A percentile compares a stretch with the other conserved stretches of the same genome.
Conservation (phyloP, 331 rosid genomes). For the Rhamnella rubrinervis region DNA sequence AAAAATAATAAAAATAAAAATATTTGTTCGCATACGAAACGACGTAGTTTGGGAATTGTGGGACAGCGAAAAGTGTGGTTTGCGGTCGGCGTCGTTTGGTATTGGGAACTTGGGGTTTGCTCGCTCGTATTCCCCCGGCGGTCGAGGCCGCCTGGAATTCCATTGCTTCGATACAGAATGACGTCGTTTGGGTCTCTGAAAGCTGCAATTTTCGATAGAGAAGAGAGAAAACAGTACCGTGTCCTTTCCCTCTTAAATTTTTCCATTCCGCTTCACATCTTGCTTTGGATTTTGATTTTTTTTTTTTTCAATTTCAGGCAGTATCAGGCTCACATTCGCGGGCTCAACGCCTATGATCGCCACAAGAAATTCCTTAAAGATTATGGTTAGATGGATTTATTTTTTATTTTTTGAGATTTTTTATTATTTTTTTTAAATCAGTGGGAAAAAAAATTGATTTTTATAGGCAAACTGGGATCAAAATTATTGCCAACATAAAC, state of each 20-base stretch:
- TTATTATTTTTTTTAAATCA: neutral
- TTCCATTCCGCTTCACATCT: neutral
- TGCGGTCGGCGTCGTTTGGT: too few species aligned
- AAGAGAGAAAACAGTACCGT: conserved; percentile 85
- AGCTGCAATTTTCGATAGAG: conserved; percentile 62
- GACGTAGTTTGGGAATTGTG: too few species aligned
- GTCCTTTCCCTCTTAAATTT: neutral
- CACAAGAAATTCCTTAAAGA: conserved; percentile 77
- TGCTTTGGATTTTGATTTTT: neutral
- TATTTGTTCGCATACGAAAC: too few species aligned
- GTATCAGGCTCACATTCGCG: conserved; percentile 91
- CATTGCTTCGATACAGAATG: conserved; percentile 32
- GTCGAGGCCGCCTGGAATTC: too few species aligned
- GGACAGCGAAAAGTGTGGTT: too few species aligned
- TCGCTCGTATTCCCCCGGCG: too few species aligned
- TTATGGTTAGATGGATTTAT: conserved; percentile 46
- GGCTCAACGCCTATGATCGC: conserved; percentile 92
- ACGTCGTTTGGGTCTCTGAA: conserved; percentile 73
- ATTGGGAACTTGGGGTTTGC: too few species aligned
- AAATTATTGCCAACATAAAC: too few species aligned
- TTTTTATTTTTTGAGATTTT: neutral
- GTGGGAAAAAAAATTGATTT: neutral
- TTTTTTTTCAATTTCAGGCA: conserved; percentile 48
- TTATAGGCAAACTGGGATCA: too few species aligned
- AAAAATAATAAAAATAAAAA: too few species aligned